Evolutionary conservation across 2,329 filamentous ascomycete species (phyloP).

Genomic region (Triangularia setosa): DNA sequence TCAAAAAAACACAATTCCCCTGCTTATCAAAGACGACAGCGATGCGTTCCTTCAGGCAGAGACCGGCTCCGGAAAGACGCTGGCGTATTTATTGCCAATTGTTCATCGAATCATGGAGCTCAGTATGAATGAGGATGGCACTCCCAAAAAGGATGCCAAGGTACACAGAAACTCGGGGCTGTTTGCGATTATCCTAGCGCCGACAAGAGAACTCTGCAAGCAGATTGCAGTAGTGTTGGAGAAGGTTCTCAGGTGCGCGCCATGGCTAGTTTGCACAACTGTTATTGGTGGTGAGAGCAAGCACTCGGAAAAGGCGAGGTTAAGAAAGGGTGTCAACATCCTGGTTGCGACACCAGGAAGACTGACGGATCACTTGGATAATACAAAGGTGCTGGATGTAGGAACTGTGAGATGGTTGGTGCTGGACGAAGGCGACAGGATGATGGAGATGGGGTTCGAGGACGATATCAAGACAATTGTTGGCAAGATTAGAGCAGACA

Average conservation of each 20-base stretch:
- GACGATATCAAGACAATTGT: constrained; percentile 89
- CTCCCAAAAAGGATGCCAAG: constrained; percentile 40
- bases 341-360: constrained; percentile 91
- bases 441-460: constrained; percentile 98
- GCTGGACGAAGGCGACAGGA: constrained; percentile 91
- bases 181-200: constrained; percentile 90
- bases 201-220: constrained; percentile 89
- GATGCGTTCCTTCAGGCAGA: constrained; percentile 97
- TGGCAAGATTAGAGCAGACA: constrained; percentile 65
- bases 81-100: constrained; percentile 92
- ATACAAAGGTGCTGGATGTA: constrained; percentile 84
- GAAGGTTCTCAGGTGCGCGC: constrained; percentile 78
- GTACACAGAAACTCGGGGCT: constrained; percentile 83
- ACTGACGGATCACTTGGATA: constrained; percentile 84
- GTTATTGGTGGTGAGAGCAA: constrained; percentile 68
- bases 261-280: constrained; percentile 90
- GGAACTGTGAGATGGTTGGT: constrained; percentile 90
- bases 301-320: constrained; percentile 82
- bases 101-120: constrained; percentile 82
- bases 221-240: constrained; percentile 88
- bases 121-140: constrained; percentile 51
- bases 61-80: constrained; percentile 94
- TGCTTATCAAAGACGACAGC: constrained; percentile 72
- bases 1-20: constrained; percentile 81
- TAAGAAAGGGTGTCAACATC: constrained; percentile 93